phyloP scores from a whole-genome alignment of 2,329 filamentous ascomycete species.

The Calonectria crousiana region DNA sequence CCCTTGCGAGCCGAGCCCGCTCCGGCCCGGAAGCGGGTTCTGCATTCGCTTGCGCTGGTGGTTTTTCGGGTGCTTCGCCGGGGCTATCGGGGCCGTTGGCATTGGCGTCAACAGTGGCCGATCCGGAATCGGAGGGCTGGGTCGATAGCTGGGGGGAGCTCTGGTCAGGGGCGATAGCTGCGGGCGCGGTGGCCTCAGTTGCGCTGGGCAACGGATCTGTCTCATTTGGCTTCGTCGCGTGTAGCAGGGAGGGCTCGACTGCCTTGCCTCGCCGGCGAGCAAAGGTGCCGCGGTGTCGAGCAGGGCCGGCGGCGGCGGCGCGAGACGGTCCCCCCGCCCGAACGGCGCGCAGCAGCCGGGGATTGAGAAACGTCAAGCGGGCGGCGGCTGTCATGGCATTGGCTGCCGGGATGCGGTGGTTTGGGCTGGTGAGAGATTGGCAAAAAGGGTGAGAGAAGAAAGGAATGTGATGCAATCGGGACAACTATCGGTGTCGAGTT shows the following conservation, averaged over 20 bases:
- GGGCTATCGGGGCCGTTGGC: conserved; percentile 15
- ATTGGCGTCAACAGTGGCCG: not conserved
- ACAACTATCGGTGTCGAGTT: conserved; percentile 29
- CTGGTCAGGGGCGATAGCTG: not conserved
- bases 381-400: conserved; percentile 71
- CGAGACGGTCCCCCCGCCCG: conserved; percentile 43
- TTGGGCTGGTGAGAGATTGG: conserved; percentile 1
- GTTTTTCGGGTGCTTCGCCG: not conserved
- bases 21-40: conserved; percentile 31
- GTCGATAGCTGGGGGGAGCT: conserved; percentile 16
- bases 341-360: conserved; percentile 71
- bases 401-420: conserved; percentile 15
- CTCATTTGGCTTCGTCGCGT: conserved; percentile 34
- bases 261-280: conserved; percentile 71
- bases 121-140: conserved; percentile 20
- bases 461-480: conserved; percentile 14
- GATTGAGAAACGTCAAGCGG: conserved; percentile 77
- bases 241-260: conserved; percentile 63
- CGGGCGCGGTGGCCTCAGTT: conserved; percentile 27
- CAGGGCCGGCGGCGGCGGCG: conserved; percentile 56
- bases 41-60: conserved; percentile 17
- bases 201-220: conserved; percentile 31
- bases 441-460: not conserved
- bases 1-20: conserved; percentile 46
- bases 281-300: conserved; percentile 60